A percentile compares a stretch with the other conserved stretches of the same genome.
Conservation (phyloP, 2,329 filamentous ascomycete species). For the Fusarium albidum region DNA sequence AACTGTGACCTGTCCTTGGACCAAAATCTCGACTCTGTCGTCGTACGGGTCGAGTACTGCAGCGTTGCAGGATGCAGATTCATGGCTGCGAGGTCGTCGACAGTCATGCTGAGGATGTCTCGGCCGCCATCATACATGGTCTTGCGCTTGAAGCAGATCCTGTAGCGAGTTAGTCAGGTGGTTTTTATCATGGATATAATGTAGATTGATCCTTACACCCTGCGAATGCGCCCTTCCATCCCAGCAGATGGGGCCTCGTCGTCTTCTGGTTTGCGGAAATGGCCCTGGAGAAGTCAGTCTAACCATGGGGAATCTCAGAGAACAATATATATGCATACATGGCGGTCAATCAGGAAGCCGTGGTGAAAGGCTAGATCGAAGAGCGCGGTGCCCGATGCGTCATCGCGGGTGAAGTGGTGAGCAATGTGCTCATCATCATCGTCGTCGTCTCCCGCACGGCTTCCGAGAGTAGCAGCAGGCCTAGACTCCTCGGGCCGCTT, state of each 20-base stretch:
- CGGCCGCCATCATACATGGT: constrained; percentile 42
- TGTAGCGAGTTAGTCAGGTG: constrained; percentile 21
- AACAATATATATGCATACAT: constrained; percentile 29
- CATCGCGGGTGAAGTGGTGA: constrained; percentile 46
- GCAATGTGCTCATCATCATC: constrained; percentile 40
- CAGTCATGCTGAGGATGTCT: constrained; percentile 48
- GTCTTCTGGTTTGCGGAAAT: constrained; percentile 34
- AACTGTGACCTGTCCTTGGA: constrained; percentile 48
- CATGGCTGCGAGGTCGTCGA: constrained; percentile 46
- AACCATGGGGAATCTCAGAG: too few species aligned
- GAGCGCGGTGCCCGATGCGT: constrained; percentile 42
- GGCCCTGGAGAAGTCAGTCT: constrained; percentile 29
- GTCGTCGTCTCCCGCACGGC: constrained; percentile 21
- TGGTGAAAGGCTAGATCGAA: constrained; percentile 46
- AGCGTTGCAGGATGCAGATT: constrained; percentile 50
- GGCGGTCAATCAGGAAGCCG: constrained; percentile 41
- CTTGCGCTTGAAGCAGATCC: constrained; percentile 48
- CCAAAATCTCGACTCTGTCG: constrained; percentile 51
- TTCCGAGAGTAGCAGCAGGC: constrained; percentile 7
- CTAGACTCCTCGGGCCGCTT: constrained; percentile 32
- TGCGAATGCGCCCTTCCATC: constrained; percentile 47
- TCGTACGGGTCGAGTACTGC: constrained; percentile 49
- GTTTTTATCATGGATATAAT: neutral
- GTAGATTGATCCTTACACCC: constrained; percentile 45
- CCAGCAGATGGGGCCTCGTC: constrained; percentile 32